A percentile compares a stretch with the other conserved stretches of the same genome.
These are phyloP conservation scores for Cynara cardunculus DNA, from an alignment of 129 eudicot genomes.

Conservation along the genomic window DNA sequence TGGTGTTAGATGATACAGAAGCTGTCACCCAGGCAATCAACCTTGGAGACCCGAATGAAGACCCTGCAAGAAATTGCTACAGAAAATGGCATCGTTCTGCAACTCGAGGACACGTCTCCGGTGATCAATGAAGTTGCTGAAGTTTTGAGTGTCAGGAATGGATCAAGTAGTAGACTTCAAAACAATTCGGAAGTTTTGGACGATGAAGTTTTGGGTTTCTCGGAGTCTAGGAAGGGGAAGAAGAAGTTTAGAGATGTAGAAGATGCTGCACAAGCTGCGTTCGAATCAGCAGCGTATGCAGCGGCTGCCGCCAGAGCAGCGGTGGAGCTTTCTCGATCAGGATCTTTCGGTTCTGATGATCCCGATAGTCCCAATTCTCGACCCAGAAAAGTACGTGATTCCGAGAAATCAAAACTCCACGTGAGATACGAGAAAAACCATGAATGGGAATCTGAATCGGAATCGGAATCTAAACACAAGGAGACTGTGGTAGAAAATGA, in stretches of 20 bases:
- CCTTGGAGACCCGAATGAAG: constrained; percentile 59
- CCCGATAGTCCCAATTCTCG: constrained; percentile 26
- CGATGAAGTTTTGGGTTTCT: constrained; percentile 29
- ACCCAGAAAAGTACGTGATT: constrained; percentile 18
- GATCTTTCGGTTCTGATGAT: constrained; percentile 50
- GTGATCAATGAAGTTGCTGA: constrained; percentile 20
- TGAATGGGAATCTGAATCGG: background rate
- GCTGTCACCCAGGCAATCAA: constrained; percentile 54
- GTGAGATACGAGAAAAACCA: background rate
- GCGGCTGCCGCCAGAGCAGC: constrained; percentile 90
- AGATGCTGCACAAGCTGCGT: constrained; percentile 93
- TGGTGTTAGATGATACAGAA: constrained; percentile 61
- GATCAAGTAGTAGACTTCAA: background rate
- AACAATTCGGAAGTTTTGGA: background rate
- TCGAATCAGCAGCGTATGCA: constrained; percentile 77
- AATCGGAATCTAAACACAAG: constrained; percentile 29
- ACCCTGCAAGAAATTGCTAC: constrained; percentile 64
- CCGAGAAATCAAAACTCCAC: constrained; percentile 8
- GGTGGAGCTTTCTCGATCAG: constrained; percentile 71
- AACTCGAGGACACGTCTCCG: constrained; percentile 36
- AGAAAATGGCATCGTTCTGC: constrained; percentile 52
- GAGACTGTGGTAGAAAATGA: constrained; percentile 4
- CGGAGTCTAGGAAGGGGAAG: constrained; percentile 41
- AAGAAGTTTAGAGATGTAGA: constrained; percentile 61
- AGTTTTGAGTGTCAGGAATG: background rate